Percentiles rank a stretch among this genome's conserved stretches.
These are phyloP conservation scores for Pelagophyceae sp. DNA, from an alignment of 352 stramenopile genomes.

Conservation along the genomic window DNA sequence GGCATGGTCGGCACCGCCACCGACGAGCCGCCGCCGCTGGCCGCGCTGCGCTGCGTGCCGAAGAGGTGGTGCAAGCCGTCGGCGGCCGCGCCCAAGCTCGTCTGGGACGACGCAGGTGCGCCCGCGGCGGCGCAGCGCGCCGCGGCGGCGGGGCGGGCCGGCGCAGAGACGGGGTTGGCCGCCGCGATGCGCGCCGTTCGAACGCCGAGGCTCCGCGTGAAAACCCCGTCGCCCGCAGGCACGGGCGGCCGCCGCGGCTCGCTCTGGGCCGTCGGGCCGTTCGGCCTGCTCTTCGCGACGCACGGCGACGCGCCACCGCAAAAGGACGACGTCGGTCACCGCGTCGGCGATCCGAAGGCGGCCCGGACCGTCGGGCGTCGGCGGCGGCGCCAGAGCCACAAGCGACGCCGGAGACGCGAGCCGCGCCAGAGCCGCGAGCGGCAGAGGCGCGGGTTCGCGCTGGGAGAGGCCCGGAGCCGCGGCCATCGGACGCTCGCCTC, in stretches of 20 bases:
- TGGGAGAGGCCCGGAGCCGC: too few relatives aligned
- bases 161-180: too few relatives aligned
- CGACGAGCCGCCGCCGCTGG: constrained; percentile 64
- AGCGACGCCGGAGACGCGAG: too few relatives aligned
- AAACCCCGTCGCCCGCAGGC: neutral
- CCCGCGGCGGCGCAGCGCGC: neutral
- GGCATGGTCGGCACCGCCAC: constrained; percentile 69
- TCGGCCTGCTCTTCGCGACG: constrained; percentile 36
- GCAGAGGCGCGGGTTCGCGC: too few relatives aligned
- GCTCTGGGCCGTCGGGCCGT: constrained; percentile 45
- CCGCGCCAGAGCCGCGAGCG: too few relatives aligned
- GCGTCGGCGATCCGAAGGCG: too few relatives aligned
- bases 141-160: too few relatives aligned
- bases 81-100: constrained; percentile 18
- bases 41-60: constrained; percentile 67
- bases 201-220: neutral
- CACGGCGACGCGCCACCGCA: constrained; percentile 39
- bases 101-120: constrained; percentile 35
- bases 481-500: too few relatives aligned
- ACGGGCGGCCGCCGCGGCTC: constrained; percentile 36
- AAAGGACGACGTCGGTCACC: constrained; percentile 17
- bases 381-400: too few relatives aligned
- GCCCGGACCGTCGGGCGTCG: too few relatives aligned
- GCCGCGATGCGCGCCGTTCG: too few relatives aligned
- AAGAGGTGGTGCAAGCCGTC: constrained; percentile 54